Evolutionary conservation across 2,329 filamentous ascomycete species (phyloP).

Genomic region (Monosporascus sp.): DNA sequence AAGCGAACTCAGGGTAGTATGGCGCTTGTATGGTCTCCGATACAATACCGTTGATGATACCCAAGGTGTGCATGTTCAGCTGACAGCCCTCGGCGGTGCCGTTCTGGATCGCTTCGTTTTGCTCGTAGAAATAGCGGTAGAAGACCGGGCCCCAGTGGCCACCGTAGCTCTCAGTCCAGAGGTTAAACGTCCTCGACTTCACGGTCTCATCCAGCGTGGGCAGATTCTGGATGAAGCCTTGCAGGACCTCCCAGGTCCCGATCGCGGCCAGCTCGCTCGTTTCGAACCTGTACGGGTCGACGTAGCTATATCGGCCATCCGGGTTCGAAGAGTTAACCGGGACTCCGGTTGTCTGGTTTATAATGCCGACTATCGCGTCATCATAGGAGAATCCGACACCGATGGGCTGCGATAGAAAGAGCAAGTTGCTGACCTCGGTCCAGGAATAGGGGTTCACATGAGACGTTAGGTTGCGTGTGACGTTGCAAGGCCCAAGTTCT

Average conservation of each 20-base stretch:
- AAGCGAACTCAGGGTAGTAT: slow-evolving; percentile 34
- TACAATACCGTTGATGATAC: slow-evolving; percentile 53
- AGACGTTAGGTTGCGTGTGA: slow-evolving; percentile 20
- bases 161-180: slow-evolving; percentile 53
- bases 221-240: slow-evolving; percentile 21
- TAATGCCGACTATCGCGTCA: slow-evolving; percentile 18
- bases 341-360: slow-evolving; percentile 19
- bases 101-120: slow-evolving; percentile 49
- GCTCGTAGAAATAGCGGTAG: slow-evolving; percentile 51
- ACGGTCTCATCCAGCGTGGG: slow-evolving; percentile 38
- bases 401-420: slow-evolving; percentile 25
- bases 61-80: slow-evolving; percentile 48
- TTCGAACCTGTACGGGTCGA: slow-evolving; percentile 20
- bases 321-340: slow-evolving; percentile 20
- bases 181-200: slow-evolving; percentile 48
- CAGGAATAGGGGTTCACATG: slow-evolving; percentile 15
- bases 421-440: slow-evolving; percentile 22
- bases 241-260: slow-evolving; percentile 25
- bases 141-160: slow-evolving; percentile 38
- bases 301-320: slow-evolving; percentile 23
- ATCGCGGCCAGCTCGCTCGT: slow-evolving; percentile 23
- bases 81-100: slow-evolving; percentile 41
- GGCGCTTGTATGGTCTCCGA: slow-evolving; percentile 43
- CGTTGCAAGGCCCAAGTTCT: slow-evolving; percentile 25
- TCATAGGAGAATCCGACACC: slow-evolving; percentile 26